Percentiles rank a stretch among this genome's conserved stretches.
Conservation (phyloP, 495 filamentous ascomycete genomes). For the Podospora fimiseda region DNA sequence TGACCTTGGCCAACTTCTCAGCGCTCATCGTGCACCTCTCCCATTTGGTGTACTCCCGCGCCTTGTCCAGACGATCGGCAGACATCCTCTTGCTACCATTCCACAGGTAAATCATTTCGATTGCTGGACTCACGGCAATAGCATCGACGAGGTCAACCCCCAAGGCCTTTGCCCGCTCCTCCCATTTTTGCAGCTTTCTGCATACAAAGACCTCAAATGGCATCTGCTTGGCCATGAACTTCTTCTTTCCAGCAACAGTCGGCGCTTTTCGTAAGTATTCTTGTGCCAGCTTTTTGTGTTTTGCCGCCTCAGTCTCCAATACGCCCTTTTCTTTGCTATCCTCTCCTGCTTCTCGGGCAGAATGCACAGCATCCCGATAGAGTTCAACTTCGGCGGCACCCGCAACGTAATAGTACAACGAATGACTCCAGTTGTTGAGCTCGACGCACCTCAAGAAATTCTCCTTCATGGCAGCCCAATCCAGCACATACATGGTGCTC, state of each 20-base stretch:
- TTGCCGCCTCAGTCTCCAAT: conserved; percentile 24
- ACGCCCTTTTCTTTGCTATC: conserved; percentile 32
- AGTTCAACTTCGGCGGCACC: conserved; percentile 69
- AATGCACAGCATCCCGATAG: conserved; percentile 57
- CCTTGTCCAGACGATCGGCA: conserved; percentile 54
- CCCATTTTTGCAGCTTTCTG: conserved; percentile 87
- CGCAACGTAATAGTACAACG: conserved; percentile 85
- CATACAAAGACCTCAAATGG: conserved; percentile 86
- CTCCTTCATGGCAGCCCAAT: conserved; percentile 62
- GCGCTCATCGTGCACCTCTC: conserved; percentile 45
- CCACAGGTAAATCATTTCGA: conserved; percentile 98
- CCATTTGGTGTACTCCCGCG: conserved; percentile 61
- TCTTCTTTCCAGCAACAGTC: conserved; percentile 72
- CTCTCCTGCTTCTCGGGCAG: conserved; percentile 45
- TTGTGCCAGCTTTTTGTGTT: conserved; percentile 55
- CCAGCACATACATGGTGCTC: conserved; percentile 69
- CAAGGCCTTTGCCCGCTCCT: conserved; percentile 64
- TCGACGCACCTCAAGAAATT: conserved; percentile 73
- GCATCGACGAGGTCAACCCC: conserved; percentile 70
- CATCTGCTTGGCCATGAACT: conserved; percentile 80
- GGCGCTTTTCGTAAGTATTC: conserved; percentile 67
- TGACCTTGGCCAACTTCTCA: conserved; percentile 51
- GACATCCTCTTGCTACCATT: conserved; percentile 74
- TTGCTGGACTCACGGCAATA: conserved; percentile 72
- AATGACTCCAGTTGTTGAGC: conserved; percentile 86